phyloP scores from a whole-genome alignment of 108 stramenopile genomes.

The Cyclostephanos invisitatus region DNA sequence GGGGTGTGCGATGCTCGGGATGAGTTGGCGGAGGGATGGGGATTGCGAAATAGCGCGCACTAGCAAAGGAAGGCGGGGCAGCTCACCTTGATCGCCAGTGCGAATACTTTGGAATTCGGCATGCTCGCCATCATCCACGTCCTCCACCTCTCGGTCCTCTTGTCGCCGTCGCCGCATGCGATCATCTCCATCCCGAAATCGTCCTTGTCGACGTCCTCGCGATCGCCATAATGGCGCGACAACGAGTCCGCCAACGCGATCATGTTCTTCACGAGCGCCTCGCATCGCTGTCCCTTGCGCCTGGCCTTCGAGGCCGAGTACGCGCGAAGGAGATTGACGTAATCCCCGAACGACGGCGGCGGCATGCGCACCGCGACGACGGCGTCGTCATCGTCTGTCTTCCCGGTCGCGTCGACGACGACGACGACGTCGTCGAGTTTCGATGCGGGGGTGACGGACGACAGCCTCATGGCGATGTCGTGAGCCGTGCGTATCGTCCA shows the following conservation, averaged over 20 bases:
- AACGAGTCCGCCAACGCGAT: slow-evolving; percentile 33
- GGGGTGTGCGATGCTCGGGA: neutral
- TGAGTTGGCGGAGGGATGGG: neutral
- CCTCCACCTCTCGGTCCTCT: slow-evolving; percentile 16
- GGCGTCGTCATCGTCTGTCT: neutral
- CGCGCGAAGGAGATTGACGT: slow-evolving; percentile 41
- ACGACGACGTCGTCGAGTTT: neutral
- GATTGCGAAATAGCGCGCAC: neutral
- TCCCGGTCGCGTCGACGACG: neutral
- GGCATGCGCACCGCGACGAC: slow-evolving; percentile 23
- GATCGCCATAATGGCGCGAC: slow-evolving; percentile 7
- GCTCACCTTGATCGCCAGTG: slow-evolving; percentile 37
- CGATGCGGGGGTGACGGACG: neutral
- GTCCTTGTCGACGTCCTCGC: neutral
- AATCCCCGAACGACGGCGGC: slow-evolving; percentile 43
- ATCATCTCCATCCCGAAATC: slow-evolving; percentile 26
- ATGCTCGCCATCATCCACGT: slow-evolving; percentile 32
- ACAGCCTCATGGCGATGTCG: slow-evolving; percentile 5
- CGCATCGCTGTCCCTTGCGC: slow-evolving; percentile 49
- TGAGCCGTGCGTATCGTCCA: slow-evolving; percentile 21
- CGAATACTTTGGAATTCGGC: slow-evolving; percentile 52
- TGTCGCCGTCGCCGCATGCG: neutral
- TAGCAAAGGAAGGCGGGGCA: neutral
- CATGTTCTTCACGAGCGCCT: slow-evolving; percentile 39
- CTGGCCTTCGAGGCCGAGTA: slow-evolving; percentile 46